Conservation (phyloP, 202 grass and related monocot genomes). For the Panicum virgatum region DNA sequence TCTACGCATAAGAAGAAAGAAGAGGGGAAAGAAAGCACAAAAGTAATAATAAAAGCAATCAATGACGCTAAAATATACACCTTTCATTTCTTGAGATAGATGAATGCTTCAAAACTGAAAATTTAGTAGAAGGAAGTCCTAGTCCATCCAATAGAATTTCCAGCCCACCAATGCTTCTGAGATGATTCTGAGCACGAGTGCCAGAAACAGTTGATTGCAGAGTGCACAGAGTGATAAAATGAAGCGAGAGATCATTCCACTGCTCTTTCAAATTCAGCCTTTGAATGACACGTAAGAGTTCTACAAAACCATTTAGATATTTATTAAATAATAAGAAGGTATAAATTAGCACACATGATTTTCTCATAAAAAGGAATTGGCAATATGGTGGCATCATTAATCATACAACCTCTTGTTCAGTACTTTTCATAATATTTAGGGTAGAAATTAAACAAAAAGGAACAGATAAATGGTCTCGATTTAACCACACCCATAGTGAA, state of each 20-base stretch:
- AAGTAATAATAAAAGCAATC: constrained; percentile 19
- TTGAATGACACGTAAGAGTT: constrained; percentile 77
- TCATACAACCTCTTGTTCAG: neutral
- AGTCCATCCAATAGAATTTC: constrained; percentile 88
- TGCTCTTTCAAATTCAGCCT: constrained; percentile 82
- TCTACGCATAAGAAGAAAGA: constrained; percentile 9
- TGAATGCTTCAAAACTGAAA: constrained; percentile 65
- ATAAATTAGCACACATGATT: constrained; percentile 21
- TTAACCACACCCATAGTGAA: neutral
- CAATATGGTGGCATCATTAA: constrained; percentile 10
- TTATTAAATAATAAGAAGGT: constrained; percentile 36
- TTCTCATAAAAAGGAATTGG: constrained; percentile 4
- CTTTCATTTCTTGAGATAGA: constrained; percentile 67
- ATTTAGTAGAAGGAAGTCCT: constrained; percentile 76
- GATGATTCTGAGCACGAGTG: constrained; percentile 84
- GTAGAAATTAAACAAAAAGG: neutral
- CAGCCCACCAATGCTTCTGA: constrained; percentile 92
- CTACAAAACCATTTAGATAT: constrained; percentile 51
- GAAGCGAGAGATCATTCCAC: constrained; percentile 74
- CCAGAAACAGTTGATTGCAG: constrained; percentile 72
- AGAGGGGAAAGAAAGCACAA: constrained; percentile 15
- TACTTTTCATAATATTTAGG: constrained; percentile 1
- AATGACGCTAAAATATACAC: constrained; percentile 34
- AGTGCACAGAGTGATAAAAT: constrained; percentile 76
- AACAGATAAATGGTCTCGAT: constrained; percentile 9